phyloP scores from a whole-genome alignment of 805 yeast genomes.

The Pichia membranifaciens region DNA sequence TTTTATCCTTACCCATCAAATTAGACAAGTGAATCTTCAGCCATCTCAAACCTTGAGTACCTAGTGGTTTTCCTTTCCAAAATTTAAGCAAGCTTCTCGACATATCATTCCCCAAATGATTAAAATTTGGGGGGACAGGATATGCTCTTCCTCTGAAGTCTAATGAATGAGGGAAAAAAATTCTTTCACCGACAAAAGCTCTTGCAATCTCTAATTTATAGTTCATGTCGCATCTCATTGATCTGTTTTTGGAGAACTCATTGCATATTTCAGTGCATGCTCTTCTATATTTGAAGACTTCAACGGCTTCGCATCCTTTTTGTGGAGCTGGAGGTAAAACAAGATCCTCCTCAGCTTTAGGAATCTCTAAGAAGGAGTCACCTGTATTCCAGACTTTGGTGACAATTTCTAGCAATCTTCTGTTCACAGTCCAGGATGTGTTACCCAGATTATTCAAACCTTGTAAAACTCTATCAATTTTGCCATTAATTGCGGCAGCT shows the following conservation, averaged over 20 bases:
- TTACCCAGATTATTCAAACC: constrained; percentile 83
- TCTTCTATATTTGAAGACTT: constrained; percentile 61
- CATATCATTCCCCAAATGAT: constrained; percentile 75
- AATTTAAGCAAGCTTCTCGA: constrained; percentile 65
- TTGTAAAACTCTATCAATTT: constrained; percentile 59
- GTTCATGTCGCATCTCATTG: constrained; percentile 89
- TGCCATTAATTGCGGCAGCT: constrained; percentile 71
- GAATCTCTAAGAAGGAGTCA: constrained; percentile 63
- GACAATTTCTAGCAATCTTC: constrained; percentile 58
- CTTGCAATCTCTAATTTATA: constrained; percentile 94
- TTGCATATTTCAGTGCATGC: constrained; percentile 51
- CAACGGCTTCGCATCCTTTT: constrained; percentile 64
- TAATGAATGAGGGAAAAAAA: constrained; percentile 74
- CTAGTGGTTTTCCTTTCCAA: constrained; percentile 72
- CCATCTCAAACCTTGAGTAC: constrained; percentile 64
- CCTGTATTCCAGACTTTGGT: constrained; percentile 86
- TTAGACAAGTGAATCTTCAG: constrained; percentile 71
- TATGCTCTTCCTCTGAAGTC: constrained; percentile 85
- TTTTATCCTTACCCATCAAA: constrained; percentile 69
- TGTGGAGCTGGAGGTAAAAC: constrained; percentile 53
- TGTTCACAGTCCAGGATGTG: constrained; percentile 91
- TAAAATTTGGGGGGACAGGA: constrained; percentile 74
- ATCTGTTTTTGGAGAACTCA: constrained; percentile 62
- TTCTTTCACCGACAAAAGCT: constrained; percentile 75
- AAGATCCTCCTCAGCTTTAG: constrained; percentile 43